phyloP scores from a whole-genome alignment of 2,329 filamentous ascomycete species.

The Trichoderma atroviride region DNA sequence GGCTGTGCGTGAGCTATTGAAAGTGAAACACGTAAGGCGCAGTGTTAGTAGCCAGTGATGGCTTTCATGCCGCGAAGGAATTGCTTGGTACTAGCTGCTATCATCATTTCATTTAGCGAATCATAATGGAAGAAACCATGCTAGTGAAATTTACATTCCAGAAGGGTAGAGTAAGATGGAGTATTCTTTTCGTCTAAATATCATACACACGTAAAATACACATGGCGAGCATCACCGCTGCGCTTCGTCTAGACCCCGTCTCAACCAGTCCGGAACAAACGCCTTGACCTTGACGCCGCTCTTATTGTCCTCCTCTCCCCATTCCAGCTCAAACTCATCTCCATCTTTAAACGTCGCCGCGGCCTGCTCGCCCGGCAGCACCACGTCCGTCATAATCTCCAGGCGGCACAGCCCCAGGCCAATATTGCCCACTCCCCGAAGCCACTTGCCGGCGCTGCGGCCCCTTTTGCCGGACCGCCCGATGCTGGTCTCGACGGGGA shows the following conservation, averaged over 20 bases:
- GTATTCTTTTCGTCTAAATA: not conserved
- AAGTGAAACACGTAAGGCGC: slow-evolving; percentile 1
- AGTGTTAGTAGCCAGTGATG: not conserved
- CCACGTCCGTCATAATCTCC: slow-evolving; percentile 85
- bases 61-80: not conserved
- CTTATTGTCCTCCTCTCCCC: slow-evolving; percentile 48
- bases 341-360: slow-evolving; percentile 63
- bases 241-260: slow-evolving; percentile 43
- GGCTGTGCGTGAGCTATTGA: not conserved
- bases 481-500: slow-evolving; percentile 54
- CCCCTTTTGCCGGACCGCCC: slow-evolving; percentile 57
- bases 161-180: not conserved
- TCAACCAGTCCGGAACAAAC: slow-evolving; percentile 80
- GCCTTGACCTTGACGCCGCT: slow-evolving; percentile 66
- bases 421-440: slow-evolving; percentile 79
- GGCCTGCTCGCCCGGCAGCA: slow-evolving; percentile 68
- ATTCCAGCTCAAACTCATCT: slow-evolving; percentile 64
- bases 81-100: not conserved
- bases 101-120: not conserved
- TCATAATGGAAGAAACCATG: not conserved
- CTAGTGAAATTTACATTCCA: not conserved
- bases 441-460: slow-evolving; percentile 78
- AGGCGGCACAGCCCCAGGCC: slow-evolving; percentile 85
- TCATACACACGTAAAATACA: not conserved
- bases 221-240: slow-evolving; percentile 28